Evolutionary conservation across 1,139 yeast species (phyloP).

Genomic region (Komagataea norvegica): DNA sequence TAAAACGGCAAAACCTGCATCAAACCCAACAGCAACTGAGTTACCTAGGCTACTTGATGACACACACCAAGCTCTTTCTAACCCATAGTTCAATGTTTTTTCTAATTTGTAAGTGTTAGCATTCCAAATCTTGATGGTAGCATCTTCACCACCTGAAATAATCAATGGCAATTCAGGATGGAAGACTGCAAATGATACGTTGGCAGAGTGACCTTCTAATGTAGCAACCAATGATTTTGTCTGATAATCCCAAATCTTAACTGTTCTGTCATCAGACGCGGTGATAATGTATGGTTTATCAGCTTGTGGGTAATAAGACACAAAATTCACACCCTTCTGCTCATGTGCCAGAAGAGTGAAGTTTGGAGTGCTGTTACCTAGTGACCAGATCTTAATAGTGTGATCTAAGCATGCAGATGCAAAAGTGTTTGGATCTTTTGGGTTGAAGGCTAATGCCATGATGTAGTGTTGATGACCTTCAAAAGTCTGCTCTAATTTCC

Average conservation of each 20-base stretch:
- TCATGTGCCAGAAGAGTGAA: conserved; percentile 90
- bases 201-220: conserved; percentile 86
- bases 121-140: conserved; percentile 76
- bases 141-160: conserved; percentile 80
- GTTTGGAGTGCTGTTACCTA: conserved; percentile 86
- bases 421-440: conserved; percentile 95
- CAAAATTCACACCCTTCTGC: conserved; percentile 89
- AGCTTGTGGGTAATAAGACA: conserved; percentile 93
- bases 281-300: conserved; percentile 96
- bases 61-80: conserved; percentile 97
- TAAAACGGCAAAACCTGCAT: conserved; percentile 83
- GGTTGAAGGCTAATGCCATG: conserved; percentile 92
- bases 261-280: conserved; percentile 86
- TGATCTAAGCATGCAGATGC: conserved; percentile 96
- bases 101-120: conserved; percentile 79
- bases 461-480: conserved; percentile 97
- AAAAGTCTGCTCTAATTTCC: conserved; percentile 86
- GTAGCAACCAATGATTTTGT: conserved; percentile 94
- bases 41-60: conserved; percentile 74
- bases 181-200: conserved; percentile 94
- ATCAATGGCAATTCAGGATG: conserved; percentile 93
- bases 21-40: conserved; percentile 87
- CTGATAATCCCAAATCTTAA: conserved; percentile 96
- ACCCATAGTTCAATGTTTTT: conserved; percentile 82
- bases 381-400: conserved; percentile 94